These are phyloP conservation scores for Sarcocystis neurona DNA, from an alignment of 169 alveolate genomes.

Conservation along the genomic window DNA sequence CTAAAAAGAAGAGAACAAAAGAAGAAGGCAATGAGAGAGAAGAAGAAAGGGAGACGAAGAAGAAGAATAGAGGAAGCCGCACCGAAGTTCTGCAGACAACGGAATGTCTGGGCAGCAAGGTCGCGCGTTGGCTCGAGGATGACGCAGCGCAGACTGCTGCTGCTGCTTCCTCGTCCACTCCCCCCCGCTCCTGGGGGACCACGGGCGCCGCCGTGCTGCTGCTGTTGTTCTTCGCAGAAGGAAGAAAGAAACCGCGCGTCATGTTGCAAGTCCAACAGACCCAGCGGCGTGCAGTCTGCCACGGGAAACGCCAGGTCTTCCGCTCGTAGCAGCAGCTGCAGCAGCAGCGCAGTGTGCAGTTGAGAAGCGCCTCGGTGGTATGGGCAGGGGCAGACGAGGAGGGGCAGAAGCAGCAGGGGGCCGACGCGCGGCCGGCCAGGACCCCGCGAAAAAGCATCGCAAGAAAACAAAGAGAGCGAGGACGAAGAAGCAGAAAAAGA, in stretches of 20 bases:
- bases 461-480: not conserved
- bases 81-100: slow-evolving; percentile 6
- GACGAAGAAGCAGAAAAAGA: not conserved
- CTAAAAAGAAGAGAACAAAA: too few relatives aligned
- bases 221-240: not conserved
- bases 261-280: not conserved
- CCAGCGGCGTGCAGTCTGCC: slow-evolving; percentile 2
- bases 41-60: not conserved
- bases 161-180: not conserved
- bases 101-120: slow-evolving; percentile 31
- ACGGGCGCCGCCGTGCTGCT: too few relatives aligned
- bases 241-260: slow-evolving; percentile 32
- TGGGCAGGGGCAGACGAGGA: too few relatives aligned
- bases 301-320: slow-evolving; percentile 21
- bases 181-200: too few relatives aligned
- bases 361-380: too few relatives aligned
- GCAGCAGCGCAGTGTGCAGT: too few relatives aligned
- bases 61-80: not conserved
- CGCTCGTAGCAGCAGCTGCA: too few relatives aligned
- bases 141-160: slow-evolving; percentile 8
- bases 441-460: not conserved
- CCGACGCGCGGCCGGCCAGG: too few relatives aligned
- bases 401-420: too few relatives aligned
- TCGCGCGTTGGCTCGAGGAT: slow-evolving; percentile 42
- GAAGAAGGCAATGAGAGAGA: too few relatives aligned